Base-by-base conservation (phyloP, 177 flowering plant species). In the Telopea speciosissima region DNA sequence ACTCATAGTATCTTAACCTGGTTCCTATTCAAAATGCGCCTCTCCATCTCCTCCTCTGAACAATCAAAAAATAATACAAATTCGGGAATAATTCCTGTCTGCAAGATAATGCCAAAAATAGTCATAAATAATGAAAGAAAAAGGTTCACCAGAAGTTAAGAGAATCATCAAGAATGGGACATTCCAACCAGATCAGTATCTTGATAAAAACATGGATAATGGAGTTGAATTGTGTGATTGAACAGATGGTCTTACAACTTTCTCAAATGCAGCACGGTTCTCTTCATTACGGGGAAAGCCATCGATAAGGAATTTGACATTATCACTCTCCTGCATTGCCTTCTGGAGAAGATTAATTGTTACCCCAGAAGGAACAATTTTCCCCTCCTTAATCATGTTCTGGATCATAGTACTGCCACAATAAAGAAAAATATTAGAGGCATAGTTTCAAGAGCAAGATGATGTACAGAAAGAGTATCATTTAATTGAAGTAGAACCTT, bases 251-350 rank as follows among this genome's bases (percentile, higher is more conserved):
- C 93, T 86, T 85, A 94, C 97, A 72, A 92, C 91, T 54, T 78
- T 74, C 85, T 95, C 99, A 83, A 95, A 95, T 59, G 96, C 93
- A 62, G 97, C 92, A 72, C 97, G 92, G 63, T 95, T 95, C 80
- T 95, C 99, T 80, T 95, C 97, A 77, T 92, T 90, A 21, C 99
- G 88, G 52, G 99, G 99, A 69, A 95, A 95, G 26, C 99, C 97
- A 79, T 95, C 97, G 77, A 95, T 92, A n/a, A 95, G 90, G 78
- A 95, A 95, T 72, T 90, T 92, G 77, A 92, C 90, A 62, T 89
- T 95, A 5, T 79, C 89, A 75, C 75, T 89, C 69, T 88, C 91
- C 75, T 68, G 74, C 75, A 95, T 95, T 77, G 99, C 99, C 66
- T 76, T 75, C 68, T 89, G 89, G 24, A 95, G 97, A 80, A 95